Conservation (phyloP, 768 basidiomycete species). For the Neoboletus magnificus region DNA sequence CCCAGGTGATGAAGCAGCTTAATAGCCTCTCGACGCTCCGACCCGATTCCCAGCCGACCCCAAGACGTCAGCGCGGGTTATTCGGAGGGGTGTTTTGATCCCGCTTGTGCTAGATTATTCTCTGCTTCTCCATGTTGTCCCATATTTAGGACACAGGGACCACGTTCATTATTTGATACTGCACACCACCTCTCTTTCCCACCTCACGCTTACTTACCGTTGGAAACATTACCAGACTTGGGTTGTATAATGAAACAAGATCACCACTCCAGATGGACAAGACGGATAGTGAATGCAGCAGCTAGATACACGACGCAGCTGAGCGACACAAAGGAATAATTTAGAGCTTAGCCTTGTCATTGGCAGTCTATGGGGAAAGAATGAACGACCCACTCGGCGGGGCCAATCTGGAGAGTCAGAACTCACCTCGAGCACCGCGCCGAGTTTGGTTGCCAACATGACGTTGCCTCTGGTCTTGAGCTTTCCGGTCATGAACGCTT, state of each 20-base stretch:
- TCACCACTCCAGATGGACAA: constrained; percentile 15
- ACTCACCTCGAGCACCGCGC: constrained; percentile 73
- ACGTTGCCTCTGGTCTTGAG: constrained; percentile 91
- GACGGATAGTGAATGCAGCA: neutral
- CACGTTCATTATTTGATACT: constrained; percentile 8
- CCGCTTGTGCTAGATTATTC: constrained; percentile 3
- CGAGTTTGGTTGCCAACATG: constrained; percentile 92
- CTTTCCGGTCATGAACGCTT: constrained; percentile 94
- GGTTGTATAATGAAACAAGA: constrained; percentile 17
- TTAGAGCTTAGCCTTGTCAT: constrained; percentile 43
- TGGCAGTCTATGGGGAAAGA: constrained; percentile 26
- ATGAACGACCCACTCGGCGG: neutral
- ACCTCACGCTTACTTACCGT: neutral
- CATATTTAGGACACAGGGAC: neutral
- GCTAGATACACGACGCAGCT: neutral
- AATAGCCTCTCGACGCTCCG: constrained; percentile 88
- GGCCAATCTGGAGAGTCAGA: neutral
- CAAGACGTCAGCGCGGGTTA: constrained; percentile 72
- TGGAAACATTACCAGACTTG: neutral
- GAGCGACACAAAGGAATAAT: neutral
- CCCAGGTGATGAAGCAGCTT: constrained; percentile 90
- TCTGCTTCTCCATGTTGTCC: neutral
- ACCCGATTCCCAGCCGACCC: constrained; percentile 71
- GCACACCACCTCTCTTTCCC: neutral
- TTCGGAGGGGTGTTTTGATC: constrained; percentile 75